These are phyloP conservation scores for Theobroma grandiflorum DNA, from an alignment of 441 rosid genomes.

Conservation along the genomic window DNA sequence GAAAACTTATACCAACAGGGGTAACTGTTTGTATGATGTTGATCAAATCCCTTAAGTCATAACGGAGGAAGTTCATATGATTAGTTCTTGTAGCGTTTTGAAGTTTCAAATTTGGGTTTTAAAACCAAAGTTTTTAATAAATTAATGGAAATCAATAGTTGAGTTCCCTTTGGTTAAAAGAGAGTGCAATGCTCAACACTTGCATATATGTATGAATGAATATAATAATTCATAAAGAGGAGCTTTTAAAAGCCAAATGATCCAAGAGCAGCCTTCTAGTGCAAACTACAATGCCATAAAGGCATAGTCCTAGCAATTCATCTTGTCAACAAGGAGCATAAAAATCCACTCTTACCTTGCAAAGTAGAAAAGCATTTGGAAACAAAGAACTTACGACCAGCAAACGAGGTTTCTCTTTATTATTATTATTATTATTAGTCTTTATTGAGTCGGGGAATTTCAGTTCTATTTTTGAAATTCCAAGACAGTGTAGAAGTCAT, in stretches of 20 bases:
- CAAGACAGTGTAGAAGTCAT: constrained; percentile 69
- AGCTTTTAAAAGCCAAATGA: too few relatives aligned
- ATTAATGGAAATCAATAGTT: too few relatives aligned
- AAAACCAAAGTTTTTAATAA: too few relatives aligned
- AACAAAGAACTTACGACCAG: background rate
- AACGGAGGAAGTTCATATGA: too few relatives aligned
- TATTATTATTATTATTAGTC: background rate
- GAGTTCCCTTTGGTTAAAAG: too few relatives aligned
- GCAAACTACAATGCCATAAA: background rate
- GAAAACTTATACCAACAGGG: too few relatives aligned
- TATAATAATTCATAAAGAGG: too few relatives aligned
- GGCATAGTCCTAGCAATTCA: background rate
- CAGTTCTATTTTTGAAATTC: constrained; percentile 69
- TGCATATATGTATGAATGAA: too few relatives aligned
- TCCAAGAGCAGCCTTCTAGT: background rate
- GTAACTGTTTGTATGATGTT: background rate
- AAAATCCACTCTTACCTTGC: background rate
- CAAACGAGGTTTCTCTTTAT: background rate
- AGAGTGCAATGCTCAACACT: too few relatives aligned
- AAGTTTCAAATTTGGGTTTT: background rate
- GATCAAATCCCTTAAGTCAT: too few relatives aligned
- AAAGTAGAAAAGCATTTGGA: background rate
- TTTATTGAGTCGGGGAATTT: background rate
- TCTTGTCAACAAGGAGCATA: too few relatives aligned
- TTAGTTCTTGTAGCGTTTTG: too few relatives aligned